Evolutionary conservation across 1,284 basidiomycete species (phyloP).

Genomic region (Sporisorium sorghi): DNA sequence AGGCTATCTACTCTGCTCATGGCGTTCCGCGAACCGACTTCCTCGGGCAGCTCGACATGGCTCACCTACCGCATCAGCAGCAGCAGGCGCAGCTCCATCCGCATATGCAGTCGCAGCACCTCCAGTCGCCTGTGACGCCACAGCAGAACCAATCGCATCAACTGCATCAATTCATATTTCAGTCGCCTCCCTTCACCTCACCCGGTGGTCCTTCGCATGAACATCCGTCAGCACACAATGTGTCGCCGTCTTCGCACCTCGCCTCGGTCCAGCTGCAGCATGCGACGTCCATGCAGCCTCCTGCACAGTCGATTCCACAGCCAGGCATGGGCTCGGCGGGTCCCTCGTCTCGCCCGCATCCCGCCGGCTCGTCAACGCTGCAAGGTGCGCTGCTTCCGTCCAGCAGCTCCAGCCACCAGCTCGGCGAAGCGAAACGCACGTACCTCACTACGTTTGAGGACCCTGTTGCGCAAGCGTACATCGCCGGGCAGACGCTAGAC

Average conservation of each 20-base stretch:
- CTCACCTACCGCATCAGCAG: slow-evolving; percentile 7
- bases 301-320: slow-evolving; percentile 10
- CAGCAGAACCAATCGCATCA: slow-evolving; percentile 11
- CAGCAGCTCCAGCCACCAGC: background rate
- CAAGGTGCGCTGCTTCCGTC: slow-evolving; percentile 11
- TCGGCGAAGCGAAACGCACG: slow-evolving; percentile 9
- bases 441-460: slow-evolving; percentile 46
- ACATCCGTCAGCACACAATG: no score
- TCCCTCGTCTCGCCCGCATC: slow-evolving; percentile 13
- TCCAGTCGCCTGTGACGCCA: slow-evolving; percentile 16
- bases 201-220: background rate
- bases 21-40: slow-evolving; percentile 7
- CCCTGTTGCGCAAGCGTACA: slow-evolving; percentile 48
- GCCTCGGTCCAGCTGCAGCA: slow-evolving; percentile 5
- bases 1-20: slow-evolving; percentile 5
- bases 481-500: slow-evolving; percentile 35
- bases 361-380: slow-evolving; percentile 6
- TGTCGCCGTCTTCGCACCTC: slow-evolving; percentile 7
- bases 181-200: slow-evolving; percentile 17
- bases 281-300: slow-evolving; percentile 9
- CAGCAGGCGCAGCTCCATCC: slow-evolving; percentile 11
- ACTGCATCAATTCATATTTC: slow-evolving; percentile 17
- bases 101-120: slow-evolving; percentile 20
- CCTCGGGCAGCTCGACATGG: slow-evolving; percentile 2
- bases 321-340: slow-evolving; percentile 2